Percentiles rank a stretch among this genome's conserved stretches.
Conservation (phyloP, 2,329 filamentous ascomycete species). For the Xylariaceae sp. region DNA sequence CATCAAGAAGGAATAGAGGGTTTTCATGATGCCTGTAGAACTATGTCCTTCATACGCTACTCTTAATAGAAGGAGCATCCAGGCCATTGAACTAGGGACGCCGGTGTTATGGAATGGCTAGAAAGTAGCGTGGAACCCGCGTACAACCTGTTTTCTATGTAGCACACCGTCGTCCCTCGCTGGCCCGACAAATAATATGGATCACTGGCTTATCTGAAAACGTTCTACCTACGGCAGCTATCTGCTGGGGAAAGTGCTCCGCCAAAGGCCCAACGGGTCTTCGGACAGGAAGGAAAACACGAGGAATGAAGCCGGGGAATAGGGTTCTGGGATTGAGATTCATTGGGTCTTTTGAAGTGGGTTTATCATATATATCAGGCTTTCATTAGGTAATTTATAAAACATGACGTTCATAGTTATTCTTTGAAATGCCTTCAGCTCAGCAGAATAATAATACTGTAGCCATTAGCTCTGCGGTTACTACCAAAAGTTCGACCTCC, state of each 20-base stretch:
- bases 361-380: constrained; percentile 13
- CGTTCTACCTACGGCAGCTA: constrained; percentile 4
- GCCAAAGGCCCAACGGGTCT: constrained; percentile 15
- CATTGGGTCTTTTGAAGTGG: constrained; percentile 18
- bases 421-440: not conserved
- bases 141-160: constrained; percentile 16
- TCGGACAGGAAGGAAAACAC: constrained; percentile 10
- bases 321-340: constrained; percentile 15
- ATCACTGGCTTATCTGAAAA: constrained; percentile 8
- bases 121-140: not conserved
- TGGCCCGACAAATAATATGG: constrained; percentile 17
- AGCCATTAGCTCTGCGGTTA: not conserved
- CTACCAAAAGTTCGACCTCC: not conserved
- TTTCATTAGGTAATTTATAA: constrained; percentile 10
- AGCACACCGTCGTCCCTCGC: constrained; percentile 10
- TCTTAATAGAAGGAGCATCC: constrained; percentile 12
- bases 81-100: not conserved
- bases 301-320: constrained; percentile 16
- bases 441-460: not conserved
- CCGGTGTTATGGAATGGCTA: not conserved
- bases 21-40: not conserved
- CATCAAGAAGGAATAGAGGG: constrained; percentile 16
- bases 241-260: constrained; percentile 5
- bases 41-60: constrained; percentile 10
- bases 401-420: not conserved